A percentile compares a stretch with the other conserved stretches of the same genome.
Conservation (phyloP, 139 green algal species). For the Chlorella sorokiniana region DNA sequence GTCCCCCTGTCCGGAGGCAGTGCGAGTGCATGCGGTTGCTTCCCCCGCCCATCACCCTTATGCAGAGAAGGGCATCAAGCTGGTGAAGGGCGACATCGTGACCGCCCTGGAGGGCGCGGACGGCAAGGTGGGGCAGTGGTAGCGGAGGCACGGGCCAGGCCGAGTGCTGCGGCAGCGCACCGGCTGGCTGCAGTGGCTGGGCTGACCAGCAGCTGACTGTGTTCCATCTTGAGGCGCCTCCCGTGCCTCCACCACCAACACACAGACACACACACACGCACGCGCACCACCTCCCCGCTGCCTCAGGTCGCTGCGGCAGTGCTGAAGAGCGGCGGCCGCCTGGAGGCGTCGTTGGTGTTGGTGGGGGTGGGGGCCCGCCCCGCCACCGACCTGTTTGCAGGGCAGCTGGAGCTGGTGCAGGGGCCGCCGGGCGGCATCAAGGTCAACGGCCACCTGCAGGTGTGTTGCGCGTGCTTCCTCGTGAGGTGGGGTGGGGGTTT, state of each 20-base stretch:
- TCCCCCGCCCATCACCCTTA: not conserved
- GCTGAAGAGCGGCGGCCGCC: conserved; percentile 63
- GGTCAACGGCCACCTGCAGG: conserved; percentile 73
- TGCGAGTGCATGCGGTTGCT: not conserved
- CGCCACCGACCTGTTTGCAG: conserved; percentile 73
- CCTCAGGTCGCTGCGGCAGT: conserved; percentile 56
- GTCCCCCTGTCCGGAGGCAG: too few relatives aligned
- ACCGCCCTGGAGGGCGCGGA: conserved; percentile 37
- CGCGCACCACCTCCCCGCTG: not conserved
- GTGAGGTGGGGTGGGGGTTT: not conserved
- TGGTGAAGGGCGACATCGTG: conserved; percentile 69
- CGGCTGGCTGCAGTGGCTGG: too few relatives aligned
- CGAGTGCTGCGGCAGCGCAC: too few relatives aligned
- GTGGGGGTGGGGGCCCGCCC: conserved; percentile 82
- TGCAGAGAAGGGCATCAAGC: conserved; percentile 65
- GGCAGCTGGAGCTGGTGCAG: conserved; percentile 60
- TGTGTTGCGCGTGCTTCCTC: not conserved
- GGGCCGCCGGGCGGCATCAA: conserved; percentile 77
- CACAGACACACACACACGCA: too few relatives aligned
- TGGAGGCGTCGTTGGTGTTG: conserved; percentile 77
- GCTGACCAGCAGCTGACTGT: too few relatives aligned
- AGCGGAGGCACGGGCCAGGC: too few relatives aligned
- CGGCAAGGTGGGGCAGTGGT: conserved; percentile 17
- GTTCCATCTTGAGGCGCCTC: too few relatives aligned
- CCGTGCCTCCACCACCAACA: not conserved